A percentile compares a stretch with the other conserved stretches of the same genome.
Conservation (phyloP, 1,284 basidiomycete species). For the Fomitopsis schrenkii region DNA sequence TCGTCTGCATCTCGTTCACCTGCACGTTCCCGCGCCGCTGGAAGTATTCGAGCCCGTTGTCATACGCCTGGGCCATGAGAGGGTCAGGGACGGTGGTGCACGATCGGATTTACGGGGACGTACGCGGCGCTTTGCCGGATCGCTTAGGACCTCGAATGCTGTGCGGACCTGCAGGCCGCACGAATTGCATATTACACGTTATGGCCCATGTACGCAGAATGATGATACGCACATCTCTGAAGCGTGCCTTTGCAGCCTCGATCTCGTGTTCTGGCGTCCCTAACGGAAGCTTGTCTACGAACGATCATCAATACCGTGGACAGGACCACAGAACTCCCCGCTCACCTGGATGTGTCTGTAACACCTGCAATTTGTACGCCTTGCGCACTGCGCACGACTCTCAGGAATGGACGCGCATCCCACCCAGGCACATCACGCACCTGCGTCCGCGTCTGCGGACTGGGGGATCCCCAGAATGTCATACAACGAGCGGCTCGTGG, state of each 20-base stretch:
- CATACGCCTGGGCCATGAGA: conserved; percentile 42
- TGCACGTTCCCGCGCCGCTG: conserved; percentile 11
- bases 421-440: conserved; percentile 14
- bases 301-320: background rate
- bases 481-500: conserved; percentile 24
- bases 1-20: conserved; percentile 35
- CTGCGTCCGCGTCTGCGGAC: conserved; percentile 27
- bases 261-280: conserved; percentile 28
- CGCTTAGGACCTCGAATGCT: conserved; percentile 52
- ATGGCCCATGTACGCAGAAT: background rate
- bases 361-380: conserved; percentile 56
- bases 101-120: conserved; percentile 11
- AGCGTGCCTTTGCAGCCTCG: conserved; percentile 24
- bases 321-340: conserved; percentile 5
- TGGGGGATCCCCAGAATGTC: conserved; percentile 28
- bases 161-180: conserved; percentile 41
- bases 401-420: background rate
- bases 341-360: conserved; percentile 57
- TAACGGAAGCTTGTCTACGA: conserved; percentile 28
- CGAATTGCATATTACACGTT: background rate
- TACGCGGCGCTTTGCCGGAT: conserved; percentile 56
- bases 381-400: conserved; percentile 44
- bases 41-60: conserved; percentile 26
- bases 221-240: conserved; percentile 25
- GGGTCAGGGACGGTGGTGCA: no score